Evolutionary conservation across 2,329 filamentous ascomycete species (phyloP).

Genomic region (Aspergillus novoparasiticus): DNA sequence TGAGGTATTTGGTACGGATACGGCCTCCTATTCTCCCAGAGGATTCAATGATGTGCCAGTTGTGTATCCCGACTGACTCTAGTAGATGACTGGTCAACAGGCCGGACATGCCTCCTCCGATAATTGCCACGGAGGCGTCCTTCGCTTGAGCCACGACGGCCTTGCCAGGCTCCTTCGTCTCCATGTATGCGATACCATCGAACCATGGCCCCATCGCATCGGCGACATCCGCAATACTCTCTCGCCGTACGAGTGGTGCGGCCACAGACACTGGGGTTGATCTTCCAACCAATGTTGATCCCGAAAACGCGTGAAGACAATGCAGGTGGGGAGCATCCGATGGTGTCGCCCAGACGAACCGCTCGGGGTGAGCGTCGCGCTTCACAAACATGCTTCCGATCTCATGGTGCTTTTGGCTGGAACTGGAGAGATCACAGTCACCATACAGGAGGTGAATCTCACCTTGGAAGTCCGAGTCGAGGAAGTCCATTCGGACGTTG

Average conservation of each 20-base stretch:
- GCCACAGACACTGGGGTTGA: conserved; percentile 25
- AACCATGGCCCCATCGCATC: conserved; percentile 46
- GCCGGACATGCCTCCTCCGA: conserved; percentile 42
- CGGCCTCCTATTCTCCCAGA: conserved; percentile 46
- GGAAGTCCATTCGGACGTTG: conserved; percentile 52
- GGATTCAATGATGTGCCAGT: conserved; percentile 51
- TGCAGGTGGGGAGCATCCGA: conserved; percentile 29
- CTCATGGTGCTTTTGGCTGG: conserved; percentile 46
- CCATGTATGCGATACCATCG: conserved; percentile 42
- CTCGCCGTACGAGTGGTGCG: conserved; percentile 20
- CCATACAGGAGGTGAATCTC: conserved; percentile 50
- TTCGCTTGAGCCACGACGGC: conserved; percentile 35
- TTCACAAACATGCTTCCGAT: conserved; percentile 46
- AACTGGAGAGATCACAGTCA: conserved; percentile 41
- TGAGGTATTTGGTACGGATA: conserved; percentile 48
- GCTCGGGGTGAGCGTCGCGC: conserved; percentile 42
- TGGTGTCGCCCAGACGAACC: conserved; percentile 47
- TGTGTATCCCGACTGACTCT: conserved; percentile 47
- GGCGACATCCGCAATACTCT: conserved; percentile 35
- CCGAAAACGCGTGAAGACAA: conserved; percentile 41
- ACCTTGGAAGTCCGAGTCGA: conserved; percentile 45
- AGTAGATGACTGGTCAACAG: conserved; percentile 46
- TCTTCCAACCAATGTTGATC: conserved; percentile 21
- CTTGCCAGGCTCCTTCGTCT: conserved; percentile 29
- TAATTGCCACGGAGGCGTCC: conserved; percentile 34